Evolutionary conservation across 2,329 filamentous ascomycete genomes (phyloP), one percentile per base, ranked within the genome.

Genomic region (Diaporthe citrichinensis): DNA sequence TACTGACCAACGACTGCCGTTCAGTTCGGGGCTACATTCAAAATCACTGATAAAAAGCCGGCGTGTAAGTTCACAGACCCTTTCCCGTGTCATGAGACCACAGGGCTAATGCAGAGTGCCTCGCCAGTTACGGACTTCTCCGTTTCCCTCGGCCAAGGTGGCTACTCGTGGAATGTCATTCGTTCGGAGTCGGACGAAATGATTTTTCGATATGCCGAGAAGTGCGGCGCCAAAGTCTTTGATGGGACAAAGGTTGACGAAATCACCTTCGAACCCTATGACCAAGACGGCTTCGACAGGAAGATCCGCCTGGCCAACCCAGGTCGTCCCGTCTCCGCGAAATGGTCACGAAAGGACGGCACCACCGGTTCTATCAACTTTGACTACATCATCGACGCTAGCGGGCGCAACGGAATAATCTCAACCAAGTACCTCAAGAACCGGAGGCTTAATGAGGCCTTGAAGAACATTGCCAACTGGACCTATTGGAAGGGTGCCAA

Each of bases 381-480:
- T 75, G 80, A 88, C 6, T 89, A 88, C 73, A 61, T 90, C 25
- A 79, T 90, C 0, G 87, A 90, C 79, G 88, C 88, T 0, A 86
- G 82, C 69, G 88, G 88, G 3, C 82, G 88, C 17, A 76, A 75
- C 0, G 88, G 87, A 3, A 67, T 90, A 4, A 28, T 89, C 15
- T 84, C 81, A 67, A 89, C 86, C 28, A 87, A 87, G 77, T 88
- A 89, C 77, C 73, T 87, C 34, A 88, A 87, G 80, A 87, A 88
- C 77, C 84, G 88, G 1, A 81, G 79, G 5, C 86, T 82, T 77
- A 90, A 89, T 78, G 76, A 86, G 53, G 85, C 82, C 0, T 80
- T 89, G 28, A 88, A 89, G 80, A 90, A 88, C 73, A 75, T 88
- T 14, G 87, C 88, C 8, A 85, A 77, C 69, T 90, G 87, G 88